Evolutionary conservation across 2,329 filamentous ascomycete genomes (phyloP), one percentile per base, ranked within the genome.

Genomic region (Didymellaceae sp.): DNA sequence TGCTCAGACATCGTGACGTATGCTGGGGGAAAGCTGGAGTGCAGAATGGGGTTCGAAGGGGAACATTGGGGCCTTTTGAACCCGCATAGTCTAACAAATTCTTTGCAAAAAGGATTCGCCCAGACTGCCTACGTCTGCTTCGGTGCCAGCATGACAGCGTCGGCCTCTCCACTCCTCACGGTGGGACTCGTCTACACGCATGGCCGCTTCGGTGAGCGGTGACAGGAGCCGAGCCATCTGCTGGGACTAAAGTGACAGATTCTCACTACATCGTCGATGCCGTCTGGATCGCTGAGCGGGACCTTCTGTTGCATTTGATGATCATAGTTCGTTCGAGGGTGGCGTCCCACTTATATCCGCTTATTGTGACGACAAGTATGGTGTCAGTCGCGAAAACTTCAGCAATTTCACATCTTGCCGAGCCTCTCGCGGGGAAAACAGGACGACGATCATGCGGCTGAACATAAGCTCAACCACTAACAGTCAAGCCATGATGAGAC

Each of bases 371-470:
- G 49, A 32, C 26, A 42, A 37, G 48, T 21, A 24, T 30, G 22
- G 28, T 22, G 24, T 18, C 7, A 17, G 37, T 20, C 10, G 28
- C 20, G 43, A 52, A 52, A 46, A 52, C 30, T 46, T 42, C 25
- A 25, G 5, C n/a, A 21, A 18, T 33, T 32, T 22, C n/a, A 33
- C 32, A 18, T 32, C 33, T 24, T 37, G 22, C 28, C 37, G 24
- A 38, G 16, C 16, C 9, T 20, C 21, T 25, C 38, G 28, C 18
- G n/a, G 18, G 28, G 38, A 28, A 32, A 13, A 14, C 18, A 5
- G 3, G 16, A 14, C 10, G 49, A 26, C 14, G 38, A 52, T 52
- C 49, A 52, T 52, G 49, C 49, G 49, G 49, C 49, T 52, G 31
- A 52, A 46, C 42, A 46, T 7, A 52, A 52, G 49, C 47, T 37